Base-by-base conservation (phyloP, 1,139 yeast species). In the Blastobotrys illinoisensis region DNA sequence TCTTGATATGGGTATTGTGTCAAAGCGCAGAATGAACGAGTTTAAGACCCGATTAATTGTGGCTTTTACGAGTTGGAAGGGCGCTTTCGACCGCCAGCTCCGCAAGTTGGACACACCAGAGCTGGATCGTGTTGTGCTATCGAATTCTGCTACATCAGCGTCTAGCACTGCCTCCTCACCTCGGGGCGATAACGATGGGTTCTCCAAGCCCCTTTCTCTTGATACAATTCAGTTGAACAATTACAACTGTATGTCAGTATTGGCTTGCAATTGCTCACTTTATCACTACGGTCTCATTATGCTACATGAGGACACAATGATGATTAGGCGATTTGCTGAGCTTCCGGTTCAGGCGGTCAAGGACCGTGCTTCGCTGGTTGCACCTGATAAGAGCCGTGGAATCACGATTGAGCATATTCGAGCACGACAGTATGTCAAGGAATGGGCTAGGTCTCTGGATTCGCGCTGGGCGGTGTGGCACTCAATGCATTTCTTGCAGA, bases 41-140 rank as follows among this genome's bases (percentile, higher is more conserved):
- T 64, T 68, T 50, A 66, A 70, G 40, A 64, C 64, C 9, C 69
- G 71, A 47, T 62, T 75, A 46, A 72, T 70, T 48, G 67, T 66
- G 5, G 74, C 76, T 0, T 68, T 74, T 46, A 61, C 66, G 50
- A 68, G 69, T 43, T 75, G 79, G 79, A 64, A 70, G 49, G 67
- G 68, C 2, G 73, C 74, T 55, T 74, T 74, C 58, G 76, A 75
- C 55, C 60, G 64, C n/a, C 76, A 74, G 51, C 44, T 55, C 43
- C 43, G 52, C 14, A 45, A 48, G 47, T 44, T 49, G 21, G 49
- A 55, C 44, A 53, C 58, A 1, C 58, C 58, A 3, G 58, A 55
- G 40, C 45, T 55, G 47, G 53, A 55, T 43, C 47, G 55, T 1
- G 53, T 55, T 18, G 53, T 55, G 9, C 40, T 32, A 6, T 32